A percentile compares a stretch with the other conserved stretches of the same genome.
These are phyloP conservation scores for Solioccasus polychromus DNA, from an alignment of 768 basidiomycete genomes.

Conservation along the genomic window DNA sequence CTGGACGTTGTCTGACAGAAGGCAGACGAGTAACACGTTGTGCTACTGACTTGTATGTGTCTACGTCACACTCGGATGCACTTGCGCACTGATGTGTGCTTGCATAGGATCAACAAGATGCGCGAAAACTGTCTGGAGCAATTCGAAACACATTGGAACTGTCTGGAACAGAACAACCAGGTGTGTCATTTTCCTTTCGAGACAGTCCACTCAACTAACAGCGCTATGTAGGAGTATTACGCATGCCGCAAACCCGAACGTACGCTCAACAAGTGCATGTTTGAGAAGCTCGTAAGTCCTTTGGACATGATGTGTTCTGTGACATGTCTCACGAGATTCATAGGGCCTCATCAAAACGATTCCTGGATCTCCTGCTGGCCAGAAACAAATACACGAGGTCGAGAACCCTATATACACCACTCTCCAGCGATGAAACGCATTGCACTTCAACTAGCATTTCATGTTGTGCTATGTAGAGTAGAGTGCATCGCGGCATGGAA, in stretches of 20 bases:
- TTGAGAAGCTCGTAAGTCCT: constrained; percentile 84
- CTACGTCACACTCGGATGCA: not conserved
- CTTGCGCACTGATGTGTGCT: not conserved
- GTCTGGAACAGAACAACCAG: constrained; percentile 93
- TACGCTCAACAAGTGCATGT: constrained; percentile 88
- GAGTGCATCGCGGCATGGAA: constrained; percentile 5
- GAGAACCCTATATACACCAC: constrained; percentile 78
- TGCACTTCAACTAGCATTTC: not conserved
- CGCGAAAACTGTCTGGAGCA: constrained; percentile 84
- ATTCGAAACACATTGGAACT: constrained; percentile 92
- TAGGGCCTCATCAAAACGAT: constrained; percentile 91
- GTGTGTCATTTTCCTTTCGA: constrained; percentile 39
- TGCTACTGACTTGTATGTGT: constrained; percentile 84
- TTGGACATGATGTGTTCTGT: not conserved
- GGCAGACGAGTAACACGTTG: constrained; percentile 95
- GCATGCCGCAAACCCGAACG: constrained; percentile 88
- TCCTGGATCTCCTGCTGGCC: constrained; percentile 80
- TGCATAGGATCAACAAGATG: constrained; percentile 82
- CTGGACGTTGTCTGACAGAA: constrained; percentile 92
- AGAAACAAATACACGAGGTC: constrained; percentile 86
- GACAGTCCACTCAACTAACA: not conserved
- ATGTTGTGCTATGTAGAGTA: constrained; percentile 21
- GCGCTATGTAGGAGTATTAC: constrained; percentile 68
- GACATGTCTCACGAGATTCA: not conserved
- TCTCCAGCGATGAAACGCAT: constrained; percentile 68